Evolutionary conservation across 179 eudicot species (phyloP), one percentile per base, ranked within the genome.

Genomic region (Camellia oleifera): DNA sequence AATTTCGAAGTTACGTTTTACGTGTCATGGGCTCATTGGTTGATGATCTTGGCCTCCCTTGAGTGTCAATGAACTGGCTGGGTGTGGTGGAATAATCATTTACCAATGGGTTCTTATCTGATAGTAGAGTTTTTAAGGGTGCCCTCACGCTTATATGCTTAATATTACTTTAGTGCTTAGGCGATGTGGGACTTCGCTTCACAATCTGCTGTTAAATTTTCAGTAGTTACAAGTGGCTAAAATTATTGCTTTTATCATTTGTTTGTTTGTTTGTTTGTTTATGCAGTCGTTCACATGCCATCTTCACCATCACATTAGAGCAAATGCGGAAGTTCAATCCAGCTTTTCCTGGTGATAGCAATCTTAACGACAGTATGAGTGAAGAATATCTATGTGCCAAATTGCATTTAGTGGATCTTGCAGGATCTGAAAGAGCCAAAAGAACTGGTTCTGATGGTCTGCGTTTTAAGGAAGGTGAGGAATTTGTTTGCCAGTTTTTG

Each of bases 361-460:
- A 76, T 82, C 75, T 71, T 50, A 89, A 77, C 82, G 97, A 89
- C 42, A 84, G 87, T 79, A 92, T 93, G 90, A 82, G 85, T 44
- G 99, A 94, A 62, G 99, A 97, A 83, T 97, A 97, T 85, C 86
- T 97, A n/a, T 93, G 98, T 86, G 98, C 99, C 72, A 97, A 97
- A 79, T 85, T 97, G 90, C 99, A 97, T 84, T 88, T 97, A 80
- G 99, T 97, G 72, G 99, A 97, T 87, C 99, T 97, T 79, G 99
- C 99, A 80, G 99, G 99, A 81, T 97, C 99, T 53, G 99, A 97
- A 87, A 88, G 99, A 75, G 99, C 99, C 62, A 97, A 97, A 84
- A 87, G 99, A 81, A 97, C 99, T 18, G 99, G 99, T 76, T 97
- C 99, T 78, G 99, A 97, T 91, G 99, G 99, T 87, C 86, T 97